A percentile compares a stretch with the other conserved stretches of the same genome.
phyloP scores from a whole-genome alignment of 2,329 filamentous ascomycete species.

The Penicillium sp. region DNA sequence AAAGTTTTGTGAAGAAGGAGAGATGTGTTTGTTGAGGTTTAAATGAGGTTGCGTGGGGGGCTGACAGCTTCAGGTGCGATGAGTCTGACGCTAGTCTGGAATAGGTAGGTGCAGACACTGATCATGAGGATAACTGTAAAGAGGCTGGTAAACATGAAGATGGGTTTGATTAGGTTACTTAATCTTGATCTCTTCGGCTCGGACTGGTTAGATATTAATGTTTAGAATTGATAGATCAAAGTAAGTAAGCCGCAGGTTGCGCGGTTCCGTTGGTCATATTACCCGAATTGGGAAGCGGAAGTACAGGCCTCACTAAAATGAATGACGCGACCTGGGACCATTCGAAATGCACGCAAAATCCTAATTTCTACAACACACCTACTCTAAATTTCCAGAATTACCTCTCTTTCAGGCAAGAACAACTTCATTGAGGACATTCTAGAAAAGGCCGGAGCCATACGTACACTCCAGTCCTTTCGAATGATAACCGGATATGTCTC shows the following conservation, averaged over 20 bases:
- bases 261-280: not conserved
- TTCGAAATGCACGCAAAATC: too few species aligned
- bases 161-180: not conserved
- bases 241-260: not conserved
- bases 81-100: conserved; percentile 10
- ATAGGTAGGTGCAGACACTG: not conserved
- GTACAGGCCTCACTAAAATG: not conserved
- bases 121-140: not conserved
- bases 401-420: too few species aligned
- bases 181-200: not conserved
- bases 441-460: too few species aligned
- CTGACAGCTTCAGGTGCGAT: not conserved
- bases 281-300: not conserved
- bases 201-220: not conserved
- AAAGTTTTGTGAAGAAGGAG: not conserved
- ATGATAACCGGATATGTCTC: too few species aligned
- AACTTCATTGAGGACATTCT: too few species aligned
- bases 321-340: too few species aligned
- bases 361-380: too few species aligned
- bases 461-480: too few species aligned
- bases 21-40: not conserved
- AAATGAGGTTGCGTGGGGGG: not conserved
- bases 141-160: not conserved
- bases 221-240: not conserved
- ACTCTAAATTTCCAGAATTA: too few species aligned